Evolutionary conservation across 495 filamentous ascomycete genomes (phyloP), one percentile per base, ranked within the genome.

Genomic region (Pseudevernia furfuracea): DNA sequence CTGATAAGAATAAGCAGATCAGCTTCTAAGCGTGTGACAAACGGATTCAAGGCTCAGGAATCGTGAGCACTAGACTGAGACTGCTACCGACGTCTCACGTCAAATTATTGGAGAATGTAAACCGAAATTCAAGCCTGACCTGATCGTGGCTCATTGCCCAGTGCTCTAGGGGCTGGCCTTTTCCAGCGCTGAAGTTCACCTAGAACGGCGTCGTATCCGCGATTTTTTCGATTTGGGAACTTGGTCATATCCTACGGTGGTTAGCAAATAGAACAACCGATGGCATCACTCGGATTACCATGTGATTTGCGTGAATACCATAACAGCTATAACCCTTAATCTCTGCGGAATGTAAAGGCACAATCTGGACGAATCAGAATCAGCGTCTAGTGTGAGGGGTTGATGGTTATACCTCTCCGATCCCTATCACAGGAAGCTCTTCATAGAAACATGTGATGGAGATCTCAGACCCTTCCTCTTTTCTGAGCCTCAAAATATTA

Each of bases 251-350:
- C 61, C 49, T 63, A 56, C 11, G 3, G 36, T n/a, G 37, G 14
- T 43, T 56, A 36, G 53, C 25, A 23, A 38, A 28, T 38, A 52
- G 55, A 39, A n/a, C n/a, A n/a, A 57, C n/a, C 19, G 1, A 23
- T 41, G 37, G 19, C 6, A 44, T 46, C 25, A 17, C 38, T 23
- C 23, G 9, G 11, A n/a, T 41, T 63, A 63, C 61, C 61, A 57
- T 63, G 28, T 63, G 61, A 44, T 63, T 63, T 57, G 61, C 61
- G 30, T 63, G 61, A 44, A 56, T 63, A 14, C 25, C 61, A 57
- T 57, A 57, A 10, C 9, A 30, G 1, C 15, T 28, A 46, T 63
- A 56, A 36, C 61, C 61, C 11, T 34, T 43, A 32, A 63, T 63
- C 49, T 63, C 48, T 57, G 52, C 61, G 25, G 52, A 57, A 37